phyloP scores from a whole-genome alignment of 2,329 filamentous ascomycete genomes.

The Xylaria sp. region DNA sequence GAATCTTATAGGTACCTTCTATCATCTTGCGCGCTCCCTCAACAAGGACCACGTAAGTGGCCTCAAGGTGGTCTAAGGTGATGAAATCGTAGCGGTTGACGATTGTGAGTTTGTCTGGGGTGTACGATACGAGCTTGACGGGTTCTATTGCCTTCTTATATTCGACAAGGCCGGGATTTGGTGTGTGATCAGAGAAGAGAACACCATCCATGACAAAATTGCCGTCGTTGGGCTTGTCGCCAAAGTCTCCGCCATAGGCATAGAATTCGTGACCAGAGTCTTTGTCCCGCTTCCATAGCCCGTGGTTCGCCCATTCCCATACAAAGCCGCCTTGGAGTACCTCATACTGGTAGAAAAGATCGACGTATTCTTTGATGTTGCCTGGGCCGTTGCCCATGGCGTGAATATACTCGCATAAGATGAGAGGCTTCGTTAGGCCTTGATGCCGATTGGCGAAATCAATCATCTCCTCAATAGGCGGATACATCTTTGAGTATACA shows the following conservation, averaged over 20 bases:
- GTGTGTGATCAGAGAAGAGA: constrained; percentile 42
- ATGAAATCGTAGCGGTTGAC: constrained; percentile 40
- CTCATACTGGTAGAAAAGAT: constrained; percentile 53
- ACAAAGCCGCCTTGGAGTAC: constrained; percentile 57
- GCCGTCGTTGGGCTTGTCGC: constrained; percentile 50
- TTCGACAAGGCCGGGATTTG: constrained; percentile 39
- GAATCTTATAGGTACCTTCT: constrained; percentile 26
- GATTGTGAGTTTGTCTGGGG: constrained; percentile 28
- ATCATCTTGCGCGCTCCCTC: constrained; percentile 25
- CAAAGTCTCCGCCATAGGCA: constrained; percentile 38
- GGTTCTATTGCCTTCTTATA: constrained; percentile 45
- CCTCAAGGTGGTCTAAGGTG: constrained; percentile 37
- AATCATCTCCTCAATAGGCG: constrained; percentile 39
- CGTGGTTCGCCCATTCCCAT: constrained; percentile 57
- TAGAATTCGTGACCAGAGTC: constrained; percentile 42
- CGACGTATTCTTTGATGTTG: constrained; percentile 58
- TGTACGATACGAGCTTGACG: constrained; percentile 38
- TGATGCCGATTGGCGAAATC: constrained; percentile 33
- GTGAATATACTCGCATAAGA: constrained; percentile 46
- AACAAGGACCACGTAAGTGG: constrained; percentile 29
- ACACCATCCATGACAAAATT: constrained; percentile 52
- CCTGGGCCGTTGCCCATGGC: constrained; percentile 67
- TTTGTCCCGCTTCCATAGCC: constrained; percentile 40
- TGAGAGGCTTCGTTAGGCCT: constrained; percentile 44
- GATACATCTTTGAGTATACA: constrained; percentile 58